Percentiles rank a stretch among this genome's conserved stretches.
These are phyloP conservation scores for Penicillium palitans DNA, from an alignment of 2,329 filamentous ascomycete species.

Conservation along the genomic window DNA sequence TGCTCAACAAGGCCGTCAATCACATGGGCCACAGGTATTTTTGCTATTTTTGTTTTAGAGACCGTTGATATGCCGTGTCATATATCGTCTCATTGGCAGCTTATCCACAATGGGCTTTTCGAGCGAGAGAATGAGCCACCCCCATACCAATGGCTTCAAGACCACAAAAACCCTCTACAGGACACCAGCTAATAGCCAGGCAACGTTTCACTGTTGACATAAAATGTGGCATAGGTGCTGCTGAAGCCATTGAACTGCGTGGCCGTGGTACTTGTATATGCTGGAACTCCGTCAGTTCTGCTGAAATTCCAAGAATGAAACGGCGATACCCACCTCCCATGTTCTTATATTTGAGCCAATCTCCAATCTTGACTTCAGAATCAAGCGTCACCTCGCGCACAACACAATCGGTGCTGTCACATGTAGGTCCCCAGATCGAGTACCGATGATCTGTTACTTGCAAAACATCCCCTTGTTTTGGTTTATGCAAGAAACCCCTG, in stretches of 20 bases:
- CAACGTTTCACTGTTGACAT: conserved; percentile 30
- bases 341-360: conserved; percentile 31
- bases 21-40: neutral
- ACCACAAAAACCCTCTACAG: neutral
- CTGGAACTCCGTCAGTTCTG: neutral
- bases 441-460: conserved; percentile 16
- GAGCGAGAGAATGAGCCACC: neutral
- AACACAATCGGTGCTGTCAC: conserved; percentile 31
- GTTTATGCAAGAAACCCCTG: neutral
- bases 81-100: neutral
- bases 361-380: conserved; percentile 23
- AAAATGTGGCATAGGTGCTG: conserved; percentile 15
- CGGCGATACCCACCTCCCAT: conserved; percentile 29
- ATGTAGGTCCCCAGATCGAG: conserved; percentile 33
- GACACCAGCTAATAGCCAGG: neutral
- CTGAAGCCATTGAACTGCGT: conserved; percentile 31
- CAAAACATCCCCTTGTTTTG: neutral
- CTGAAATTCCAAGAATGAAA: neutral
- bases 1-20: neutral
- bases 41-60: too few species aligned
- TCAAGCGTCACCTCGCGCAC: conserved; percentile 13
- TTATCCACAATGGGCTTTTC: neutral
- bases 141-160: neutral
- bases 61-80: neutral
- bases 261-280: conserved; percentile 13